These are phyloP conservation scores for Xanthoconium purpureum DNA, from an alignment of 768 basidiomycete species.

Conservation along the genomic window DNA sequence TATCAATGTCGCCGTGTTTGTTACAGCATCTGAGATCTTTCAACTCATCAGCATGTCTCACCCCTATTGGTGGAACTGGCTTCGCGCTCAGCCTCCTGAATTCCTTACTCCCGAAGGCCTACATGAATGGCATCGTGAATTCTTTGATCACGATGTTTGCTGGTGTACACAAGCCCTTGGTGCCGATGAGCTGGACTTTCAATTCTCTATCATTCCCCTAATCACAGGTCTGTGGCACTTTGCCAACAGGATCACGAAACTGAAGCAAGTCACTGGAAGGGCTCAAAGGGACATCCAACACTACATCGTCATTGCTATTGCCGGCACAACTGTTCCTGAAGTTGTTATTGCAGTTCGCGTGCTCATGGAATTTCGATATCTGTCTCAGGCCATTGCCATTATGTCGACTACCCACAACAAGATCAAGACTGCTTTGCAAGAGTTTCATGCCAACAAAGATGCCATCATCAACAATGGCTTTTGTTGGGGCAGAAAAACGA, in stretches of 20 bases:
- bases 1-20: not conserved
- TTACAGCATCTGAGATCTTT: not conserved
- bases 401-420: constrained; percentile 12
- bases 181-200: not conserved
- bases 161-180: not conserved
- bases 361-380: constrained; percentile 38
- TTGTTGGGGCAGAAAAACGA: constrained; percentile 11
- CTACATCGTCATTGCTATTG: constrained; percentile 35
- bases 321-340: constrained; percentile 25
- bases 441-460: constrained; percentile 38
- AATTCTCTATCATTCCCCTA: not conserved
- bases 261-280: constrained; percentile 42
- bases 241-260: constrained; percentile 33
- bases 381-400: constrained; percentile 26
- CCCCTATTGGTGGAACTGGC: not conserved
- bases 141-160: not conserved
- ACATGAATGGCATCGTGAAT: not conserved
- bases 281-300: constrained; percentile 39
- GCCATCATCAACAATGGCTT: constrained; percentile 31
- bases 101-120: not conserved
- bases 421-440: constrained; percentile 21
- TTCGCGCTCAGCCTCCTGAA: not conserved
- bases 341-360: constrained; percentile 35
- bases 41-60: not conserved
- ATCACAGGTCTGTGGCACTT: constrained; percentile 36